Evolutionary conservation across 495 filamentous ascomycete genomes (phyloP).

Genomic region (Hypomontagnella monticulosa): DNA sequence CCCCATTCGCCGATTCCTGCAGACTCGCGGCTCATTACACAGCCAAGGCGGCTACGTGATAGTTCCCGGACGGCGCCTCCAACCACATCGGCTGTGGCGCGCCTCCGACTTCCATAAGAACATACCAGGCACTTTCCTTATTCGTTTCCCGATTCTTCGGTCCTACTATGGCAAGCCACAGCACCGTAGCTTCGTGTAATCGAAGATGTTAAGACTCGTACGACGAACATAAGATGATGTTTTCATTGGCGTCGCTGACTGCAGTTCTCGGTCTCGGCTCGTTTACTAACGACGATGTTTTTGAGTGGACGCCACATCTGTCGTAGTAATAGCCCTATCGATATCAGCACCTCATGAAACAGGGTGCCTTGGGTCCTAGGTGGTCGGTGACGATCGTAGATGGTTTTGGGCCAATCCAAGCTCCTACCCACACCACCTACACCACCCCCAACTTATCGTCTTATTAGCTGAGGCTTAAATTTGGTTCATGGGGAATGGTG

Average conservation of each 20-base stretch:
- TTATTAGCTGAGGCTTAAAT: conserved; percentile 6
- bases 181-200: background rate
- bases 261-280: conserved; percentile 16
- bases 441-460: background rate
- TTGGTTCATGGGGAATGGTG: background rate
- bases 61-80: background rate
- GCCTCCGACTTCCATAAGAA: background rate
- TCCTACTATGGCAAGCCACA: conserved; percentile 8
- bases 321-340: conserved; percentile 10
- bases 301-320: background rate
- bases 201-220: background rate
- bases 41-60: conserved; percentile 10
- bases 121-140: background rate
- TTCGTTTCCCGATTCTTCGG: background rate
- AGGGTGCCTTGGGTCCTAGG: background rate
- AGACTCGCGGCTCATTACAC: conserved; percentile 7
- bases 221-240: background rate
- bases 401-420: background rate
- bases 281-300: background rate
- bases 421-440: background rate
- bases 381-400: background rate
- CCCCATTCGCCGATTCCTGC: conserved; percentile 28
- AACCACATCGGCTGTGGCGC: conserved; percentile 13
- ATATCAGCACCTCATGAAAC: conserved; percentile 20
- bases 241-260: conserved; percentile 7